These are phyloP conservation scores for Neurospora pannonica DNA, from an alignment of 495 filamentous ascomycete genomes.

Conservation along the genomic window DNA sequence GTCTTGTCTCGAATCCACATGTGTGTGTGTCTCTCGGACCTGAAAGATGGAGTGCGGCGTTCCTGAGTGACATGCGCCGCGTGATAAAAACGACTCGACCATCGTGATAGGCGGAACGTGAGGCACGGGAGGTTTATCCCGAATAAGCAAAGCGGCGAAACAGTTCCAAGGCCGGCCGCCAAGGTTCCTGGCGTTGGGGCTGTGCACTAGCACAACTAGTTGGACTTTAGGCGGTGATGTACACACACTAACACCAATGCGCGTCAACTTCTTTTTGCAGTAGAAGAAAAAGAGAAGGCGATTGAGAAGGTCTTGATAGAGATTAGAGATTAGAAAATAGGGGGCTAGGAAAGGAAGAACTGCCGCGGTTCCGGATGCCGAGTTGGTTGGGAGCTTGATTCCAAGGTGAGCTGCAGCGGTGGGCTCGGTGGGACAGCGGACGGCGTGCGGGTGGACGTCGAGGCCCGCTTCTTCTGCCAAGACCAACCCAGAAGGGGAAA, in stretches of 20 bases:
- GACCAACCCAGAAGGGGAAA: neutral
- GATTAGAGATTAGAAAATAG: neutral
- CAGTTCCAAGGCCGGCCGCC: neutral
- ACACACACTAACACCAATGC: neutral
- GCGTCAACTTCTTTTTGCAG: neutral
- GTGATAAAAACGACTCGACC: neutral
- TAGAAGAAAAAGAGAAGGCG: neutral
- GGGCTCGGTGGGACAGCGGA: neutral
- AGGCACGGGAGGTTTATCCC: neutral
- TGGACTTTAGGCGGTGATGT: neutral
- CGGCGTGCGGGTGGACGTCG: neutral
- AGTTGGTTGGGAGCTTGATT: neutral
- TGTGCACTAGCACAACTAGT: neutral
- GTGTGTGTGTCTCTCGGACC: neutral
- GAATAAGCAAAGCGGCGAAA: neutral
- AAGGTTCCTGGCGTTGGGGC: neutral
- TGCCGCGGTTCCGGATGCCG: neutral
- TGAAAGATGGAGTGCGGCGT: neutral
- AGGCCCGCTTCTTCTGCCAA: neutral
- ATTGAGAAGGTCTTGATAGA: neutral
- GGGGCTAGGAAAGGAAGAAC: neutral
- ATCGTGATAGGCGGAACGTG: neutral
- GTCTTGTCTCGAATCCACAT: neutral
- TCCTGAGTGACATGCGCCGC: neutral
- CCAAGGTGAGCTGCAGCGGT: neutral